A percentile compares a stretch with the other conserved stretches of the same genome.
phyloP scores from a whole-genome alignment of 768 basidiomycete species.

The Tephrocybe rancida region DNA sequence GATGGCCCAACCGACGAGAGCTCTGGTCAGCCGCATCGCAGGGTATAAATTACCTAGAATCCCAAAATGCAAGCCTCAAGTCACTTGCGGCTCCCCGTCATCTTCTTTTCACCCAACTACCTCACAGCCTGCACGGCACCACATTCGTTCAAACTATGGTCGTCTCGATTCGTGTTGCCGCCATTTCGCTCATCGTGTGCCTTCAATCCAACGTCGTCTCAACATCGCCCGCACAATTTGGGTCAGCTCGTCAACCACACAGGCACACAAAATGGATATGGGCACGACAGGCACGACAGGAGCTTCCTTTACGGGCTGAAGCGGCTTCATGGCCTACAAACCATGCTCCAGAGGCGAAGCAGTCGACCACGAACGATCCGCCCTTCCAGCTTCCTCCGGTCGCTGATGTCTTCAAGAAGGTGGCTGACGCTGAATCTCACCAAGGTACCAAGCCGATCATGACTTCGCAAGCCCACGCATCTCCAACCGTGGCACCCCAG shows the following conservation, averaged over 20 bases:
- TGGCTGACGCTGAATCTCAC: slow-evolving; percentile 2
- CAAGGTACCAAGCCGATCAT: not conserved
- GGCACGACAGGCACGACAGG: slow-evolving; percentile 4
- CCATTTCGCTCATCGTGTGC: not conserved
- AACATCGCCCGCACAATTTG: slow-evolving; percentile 1
- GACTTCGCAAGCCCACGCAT: not conserved
- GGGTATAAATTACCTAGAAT: not conserved
- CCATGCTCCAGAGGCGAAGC: not conserved
- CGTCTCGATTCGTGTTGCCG: not conserved
- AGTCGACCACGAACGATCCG: not conserved
- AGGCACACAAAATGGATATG: slow-evolving; percentile 1
- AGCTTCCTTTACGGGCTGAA: not conserved
- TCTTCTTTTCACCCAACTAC: not conserved
- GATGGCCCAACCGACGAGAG: not conserved
- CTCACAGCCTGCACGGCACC: slow-evolving; percentile 15
- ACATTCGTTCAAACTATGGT: slow-evolving; percentile 15
- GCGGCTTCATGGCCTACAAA: slow-evolving; percentile 1
- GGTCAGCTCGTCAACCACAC: not conserved
- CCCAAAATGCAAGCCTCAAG: not conserved
- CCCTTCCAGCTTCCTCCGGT: slow-evolving; percentile 15
- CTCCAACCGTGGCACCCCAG: not conserved
- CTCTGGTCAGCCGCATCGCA: not conserved
- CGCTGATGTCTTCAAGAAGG: slow-evolving; percentile 18
- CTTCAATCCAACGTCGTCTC: not conserved
- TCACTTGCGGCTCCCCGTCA: slow-evolving; percentile 7